A percentile compares a stretch with the other conserved stretches of the same genome.
These are phyloP conservation scores for Miscanthus lutarioriparius DNA, from an alignment of 176 grass and related monocot genomes.

Conservation along the genomic window DNA sequence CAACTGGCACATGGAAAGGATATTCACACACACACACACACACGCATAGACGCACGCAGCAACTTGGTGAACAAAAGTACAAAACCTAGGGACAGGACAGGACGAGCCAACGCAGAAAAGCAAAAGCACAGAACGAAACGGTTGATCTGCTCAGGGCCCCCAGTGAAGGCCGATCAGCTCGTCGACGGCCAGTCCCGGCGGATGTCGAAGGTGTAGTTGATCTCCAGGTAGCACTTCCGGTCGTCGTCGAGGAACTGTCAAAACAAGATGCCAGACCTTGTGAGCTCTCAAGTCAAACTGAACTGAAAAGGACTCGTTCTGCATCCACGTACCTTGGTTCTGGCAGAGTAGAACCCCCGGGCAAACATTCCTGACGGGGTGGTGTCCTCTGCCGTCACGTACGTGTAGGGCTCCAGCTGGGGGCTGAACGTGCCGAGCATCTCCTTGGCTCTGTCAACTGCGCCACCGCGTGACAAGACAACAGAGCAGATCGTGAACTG, in stretches of 20 bases:
- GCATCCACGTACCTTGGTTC: slow-evolving; percentile 62
- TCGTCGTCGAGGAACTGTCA: slow-evolving; percentile 92
- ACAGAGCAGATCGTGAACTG: slow-evolving; percentile 15
- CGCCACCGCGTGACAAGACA: too few relatives aligned
- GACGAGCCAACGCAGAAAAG: neutral
- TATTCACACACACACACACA: slow-evolving; percentile 28
- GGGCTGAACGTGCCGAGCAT: slow-evolving; percentile 98
- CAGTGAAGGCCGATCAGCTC: neutral
- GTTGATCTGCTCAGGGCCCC: neutral
- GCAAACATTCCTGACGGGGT: slow-evolving; percentile 91
- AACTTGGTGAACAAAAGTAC: neutral
- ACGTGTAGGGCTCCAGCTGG: slow-evolving; percentile 86
- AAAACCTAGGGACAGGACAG: neutral
- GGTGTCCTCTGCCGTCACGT: slow-evolving; percentile 78
- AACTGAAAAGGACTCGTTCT: neutral
- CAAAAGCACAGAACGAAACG: slow-evolving; percentile 3
- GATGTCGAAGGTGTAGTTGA: slow-evolving; percentile 99
- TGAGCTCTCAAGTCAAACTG: neutral
- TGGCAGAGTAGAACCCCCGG: slow-evolving; percentile 82
- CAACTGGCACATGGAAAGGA: neutral
- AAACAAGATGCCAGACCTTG: neutral
- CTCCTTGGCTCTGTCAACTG: slow-evolving; percentile 86
- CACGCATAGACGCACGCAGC: neutral
- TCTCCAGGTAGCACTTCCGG: slow-evolving; percentile 90
- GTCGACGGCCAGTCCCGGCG: slow-evolving; percentile 78